Evolutionary conservation across 2,329 filamentous ascomycete genomes (phyloP).

Genomic region (Pseudophaeomoniella oleicola): DNA sequence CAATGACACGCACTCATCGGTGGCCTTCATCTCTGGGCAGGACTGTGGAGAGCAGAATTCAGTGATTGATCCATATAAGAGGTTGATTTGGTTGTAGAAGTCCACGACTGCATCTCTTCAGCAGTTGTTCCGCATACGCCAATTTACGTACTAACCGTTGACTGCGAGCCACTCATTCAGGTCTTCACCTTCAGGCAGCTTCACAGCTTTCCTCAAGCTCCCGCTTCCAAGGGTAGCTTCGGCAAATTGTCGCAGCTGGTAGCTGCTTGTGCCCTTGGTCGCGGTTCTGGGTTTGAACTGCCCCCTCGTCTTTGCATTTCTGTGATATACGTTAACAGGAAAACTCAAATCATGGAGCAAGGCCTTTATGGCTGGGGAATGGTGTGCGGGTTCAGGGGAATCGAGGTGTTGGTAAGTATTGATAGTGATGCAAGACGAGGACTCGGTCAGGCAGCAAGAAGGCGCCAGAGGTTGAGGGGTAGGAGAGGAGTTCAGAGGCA

Average conservation of each 20-base stretch:
- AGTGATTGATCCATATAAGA: conserved; percentile 95
- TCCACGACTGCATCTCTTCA: conserved; percentile 62
- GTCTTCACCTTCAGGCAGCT: conserved; percentile 92
- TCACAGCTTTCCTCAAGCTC: conserved; percentile 89
- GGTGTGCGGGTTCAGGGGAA: conserved; percentile 8
- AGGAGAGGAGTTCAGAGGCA: conserved; percentile 25
- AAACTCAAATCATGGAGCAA: conserved; percentile 17
- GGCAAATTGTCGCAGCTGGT: conserved; percentile 93
- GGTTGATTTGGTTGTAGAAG: conserved; percentile 99
- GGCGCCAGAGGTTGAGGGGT: conserved; percentile 17
- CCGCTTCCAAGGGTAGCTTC: conserved; percentile 93
- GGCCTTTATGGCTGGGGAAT: conserved; percentile 12
- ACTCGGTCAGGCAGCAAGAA: conserved; percentile 13
- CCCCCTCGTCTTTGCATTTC: conserved; percentile 75
- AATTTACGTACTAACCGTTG: conserved; percentile 50
- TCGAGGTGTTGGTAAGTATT: conserved; percentile 12
- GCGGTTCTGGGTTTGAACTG: conserved; percentile 80
- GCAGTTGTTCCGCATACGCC: conserved; percentile 5
- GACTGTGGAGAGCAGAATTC: conserved; percentile 97
- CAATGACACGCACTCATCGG: conserved; percentile 64
- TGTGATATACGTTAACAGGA: conserved; percentile 26
- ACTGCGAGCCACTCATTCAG: conserved; percentile 97
- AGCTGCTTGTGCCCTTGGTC: conserved; percentile 75
- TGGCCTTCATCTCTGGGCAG: conserved; percentile 99
- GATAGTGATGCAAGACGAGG: conserved; percentile 15